Conservation (phyloP, 371 early-diverging fungal genomes). For the Nosema muscidifuracis region DNA sequence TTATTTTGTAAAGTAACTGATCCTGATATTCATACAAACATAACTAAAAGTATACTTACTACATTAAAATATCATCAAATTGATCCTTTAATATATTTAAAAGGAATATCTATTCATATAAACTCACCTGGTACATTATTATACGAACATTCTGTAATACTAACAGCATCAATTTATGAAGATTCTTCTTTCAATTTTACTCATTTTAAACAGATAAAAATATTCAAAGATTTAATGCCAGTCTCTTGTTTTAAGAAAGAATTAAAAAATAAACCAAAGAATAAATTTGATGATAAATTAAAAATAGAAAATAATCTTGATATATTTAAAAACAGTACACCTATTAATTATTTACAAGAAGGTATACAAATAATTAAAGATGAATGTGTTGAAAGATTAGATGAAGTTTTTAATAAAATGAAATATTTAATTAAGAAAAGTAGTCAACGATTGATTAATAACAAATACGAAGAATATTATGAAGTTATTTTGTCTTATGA, state of each 20-base stretch:
- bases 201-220: background rate
- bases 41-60: background rate
- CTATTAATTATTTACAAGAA: conserved; percentile 8
- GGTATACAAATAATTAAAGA: conserved; percentile 7
- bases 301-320: background rate
- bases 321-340: background rate
- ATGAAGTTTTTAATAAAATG: conserved; percentile 5
- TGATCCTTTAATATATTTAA: background rate
- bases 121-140: background rate
- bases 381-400: background rate
- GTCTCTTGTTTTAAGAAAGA: background rate
- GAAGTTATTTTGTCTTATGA: background rate
- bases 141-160: background rate
- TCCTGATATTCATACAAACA: background rate
- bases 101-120: conserved; percentile 11
- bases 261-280: background rate
- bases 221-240: background rate
- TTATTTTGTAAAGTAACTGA: background rate
- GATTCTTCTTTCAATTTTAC: background rate
- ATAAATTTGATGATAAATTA: background rate
- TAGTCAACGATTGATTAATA: background rate
- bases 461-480: background rate
- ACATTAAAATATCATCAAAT: background rate
- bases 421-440: background rate
- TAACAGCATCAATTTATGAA: background rate